Evolutionary conservation across 2,329 filamentous ascomycete species (phyloP).

Genomic region (Berkeleyomyces basicola): DNA sequence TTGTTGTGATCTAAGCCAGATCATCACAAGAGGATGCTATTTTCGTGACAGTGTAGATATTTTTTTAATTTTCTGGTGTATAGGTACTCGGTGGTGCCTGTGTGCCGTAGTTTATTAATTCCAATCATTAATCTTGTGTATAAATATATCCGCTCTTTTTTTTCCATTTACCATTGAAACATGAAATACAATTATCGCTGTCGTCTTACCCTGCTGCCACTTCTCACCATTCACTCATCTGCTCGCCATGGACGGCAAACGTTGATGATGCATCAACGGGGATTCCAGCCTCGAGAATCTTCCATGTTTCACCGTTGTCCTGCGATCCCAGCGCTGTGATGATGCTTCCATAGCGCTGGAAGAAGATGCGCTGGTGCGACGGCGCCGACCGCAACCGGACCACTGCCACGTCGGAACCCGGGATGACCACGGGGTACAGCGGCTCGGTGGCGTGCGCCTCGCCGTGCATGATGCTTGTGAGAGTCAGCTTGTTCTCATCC

Average conservation of each 20-base stretch:
- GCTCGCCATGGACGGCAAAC: constrained; percentile 11
- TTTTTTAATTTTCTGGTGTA: background rate
- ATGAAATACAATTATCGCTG: background rate
- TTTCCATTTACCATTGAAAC: background rate
- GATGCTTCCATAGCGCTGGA: constrained; percentile 13
- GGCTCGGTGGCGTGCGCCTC: constrained; percentile 11
- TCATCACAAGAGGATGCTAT: too few species aligned
- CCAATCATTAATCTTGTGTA: background rate
- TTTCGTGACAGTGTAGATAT: background rate
- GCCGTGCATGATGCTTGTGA: constrained; percentile 11
- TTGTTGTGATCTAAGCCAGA: background rate
- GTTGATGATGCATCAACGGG: constrained; percentile 13
- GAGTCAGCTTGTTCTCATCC: constrained; percentile 12
- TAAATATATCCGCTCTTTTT: background rate
- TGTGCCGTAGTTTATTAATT: background rate
- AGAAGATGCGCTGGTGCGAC: constrained; percentile 11
- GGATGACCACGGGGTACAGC: constrained; percentile 12
- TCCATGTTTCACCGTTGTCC: constrained; percentile 13
- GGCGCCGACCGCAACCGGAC: constrained; percentile 8
- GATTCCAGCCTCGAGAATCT: constrained; percentile 10
- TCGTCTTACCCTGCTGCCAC: background rate
- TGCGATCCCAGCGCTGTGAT: constrained; percentile 11
- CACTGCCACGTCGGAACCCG: constrained; percentile 11
- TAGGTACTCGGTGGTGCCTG: background rate
- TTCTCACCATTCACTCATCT: constrained; percentile 12